Base-by-base conservation (phyloP, 352 stramenopile species). In the Phytophthora boehmeriae region DNA sequence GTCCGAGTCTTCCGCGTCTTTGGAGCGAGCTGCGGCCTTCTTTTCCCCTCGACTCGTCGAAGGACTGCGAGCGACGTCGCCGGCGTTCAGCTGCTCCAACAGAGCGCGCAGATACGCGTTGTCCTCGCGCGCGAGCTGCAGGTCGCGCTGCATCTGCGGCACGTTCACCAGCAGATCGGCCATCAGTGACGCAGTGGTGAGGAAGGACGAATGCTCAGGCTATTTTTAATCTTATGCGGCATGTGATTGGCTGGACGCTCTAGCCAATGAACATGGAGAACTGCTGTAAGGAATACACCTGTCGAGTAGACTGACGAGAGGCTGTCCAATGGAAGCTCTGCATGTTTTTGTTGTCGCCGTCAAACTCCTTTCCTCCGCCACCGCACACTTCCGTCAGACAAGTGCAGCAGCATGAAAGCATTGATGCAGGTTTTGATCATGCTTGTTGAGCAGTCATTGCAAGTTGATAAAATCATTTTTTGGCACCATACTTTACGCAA, bases 51-150 rank as follows among this genome's bases (percentile, higher is more conserved):
- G 17, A 16, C 17, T 19, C 20, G 16, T 19, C n/a, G 45, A 35
- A 5, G 32, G 30, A 20, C 8, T 30, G 16, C 23, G 13, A 1
- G 25, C 51, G 28, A 30, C 30, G 22, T 50, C 49, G 8, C 2
- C 39, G 3, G 63, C 19, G n/a, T 67, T 53, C 23, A 69, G 25
- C 35, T 71, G 66, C 59, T 49, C 44, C 30, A 74, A 45, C n/a
- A 68, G 28, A 25, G 56, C 36, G 34, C 63, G 66, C 22, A 71
- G 50, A 59, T 69, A 66, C 51, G 63, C 51, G 52, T 76, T 76
- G 51, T 79, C 71, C 25, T 63, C 52, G 17, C 46, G 59, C 14
- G 58, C 57, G 28, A 49, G 69, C 52, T 74, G 64, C 66, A 73
- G 48, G 53, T 75, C 66, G 51, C 59, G 70, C 45, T 62, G 48